phyloP scores from a whole-genome alignment of 106 monocot species.

The Cymbidium sinense region DNA sequence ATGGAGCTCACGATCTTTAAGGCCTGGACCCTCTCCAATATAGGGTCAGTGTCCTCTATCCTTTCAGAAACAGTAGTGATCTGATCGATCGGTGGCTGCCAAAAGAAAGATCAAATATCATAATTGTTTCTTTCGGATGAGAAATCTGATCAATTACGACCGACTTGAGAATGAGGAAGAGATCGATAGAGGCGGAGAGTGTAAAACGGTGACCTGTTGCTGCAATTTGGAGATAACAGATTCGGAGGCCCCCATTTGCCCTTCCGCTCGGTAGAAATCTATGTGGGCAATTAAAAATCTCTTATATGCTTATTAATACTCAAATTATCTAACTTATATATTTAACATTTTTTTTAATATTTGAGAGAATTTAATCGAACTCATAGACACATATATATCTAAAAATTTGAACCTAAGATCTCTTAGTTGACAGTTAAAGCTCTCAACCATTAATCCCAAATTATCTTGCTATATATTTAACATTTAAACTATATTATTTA shows the following conservation, averaged over 20 bases:
- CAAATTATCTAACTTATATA: too few relatives aligned
- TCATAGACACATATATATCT: too few relatives aligned
- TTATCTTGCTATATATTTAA: too few relatives aligned
- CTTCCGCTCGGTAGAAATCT: background rate
- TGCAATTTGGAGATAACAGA: slow-evolving; percentile 26
- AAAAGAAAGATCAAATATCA: background rate
- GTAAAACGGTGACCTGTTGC: slow-evolving; percentile 3
- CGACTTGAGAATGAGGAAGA: background rate
- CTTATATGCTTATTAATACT: too few relatives aligned
- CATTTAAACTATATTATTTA: too few relatives aligned
- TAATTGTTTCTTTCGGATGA: background rate
- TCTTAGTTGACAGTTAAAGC: too few relatives aligned
- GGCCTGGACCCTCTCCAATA: slow-evolving; percentile 45
- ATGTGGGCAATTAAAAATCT: too few relatives aligned
- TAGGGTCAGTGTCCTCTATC: slow-evolving; percentile 59
- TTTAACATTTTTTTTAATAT: too few relatives aligned
- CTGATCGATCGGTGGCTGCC: slow-evolving; percentile 34
- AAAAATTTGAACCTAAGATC: too few relatives aligned
- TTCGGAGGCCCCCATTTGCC: slow-evolving; percentile 50
- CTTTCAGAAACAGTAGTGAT: slow-evolving; percentile 77
- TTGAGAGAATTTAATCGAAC: too few relatives aligned
- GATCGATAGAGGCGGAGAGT: background rate
- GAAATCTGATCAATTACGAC: background rate
- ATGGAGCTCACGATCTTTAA: slow-evolving; percentile 49
- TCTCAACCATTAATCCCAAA: too few relatives aligned